Base-by-base conservation (phyloP, 306 rosid species). In the Canavalia gladiata region DNA sequence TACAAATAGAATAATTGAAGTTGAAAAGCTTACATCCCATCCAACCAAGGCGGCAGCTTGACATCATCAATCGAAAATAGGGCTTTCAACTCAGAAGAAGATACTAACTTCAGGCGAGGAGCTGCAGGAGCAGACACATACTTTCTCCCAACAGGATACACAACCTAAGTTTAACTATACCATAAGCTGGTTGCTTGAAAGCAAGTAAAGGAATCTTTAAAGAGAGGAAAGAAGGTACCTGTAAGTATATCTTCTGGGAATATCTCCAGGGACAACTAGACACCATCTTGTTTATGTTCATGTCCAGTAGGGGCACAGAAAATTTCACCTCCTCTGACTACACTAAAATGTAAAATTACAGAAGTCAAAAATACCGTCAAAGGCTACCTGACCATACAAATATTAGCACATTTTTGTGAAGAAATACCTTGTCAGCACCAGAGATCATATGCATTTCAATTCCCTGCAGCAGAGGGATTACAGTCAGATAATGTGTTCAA, bases 321-420 rank as follows among this genome's bases (percentile, higher is more conserved):
- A 96, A 92, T 83, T 90, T 96, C 74, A 93, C 98, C 87, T 96
- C 99, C 87, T 87, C 94, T 79, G 87, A 82, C 99, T 94, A 91
- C 88, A 84, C 97, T 92, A 94, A 87, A 89, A 85, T 81, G 92
- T 88, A 79, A 79, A 86, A 87, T 90, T 88, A 90, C 68, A 81
- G 60, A 63, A 80, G 88, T 87, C 91, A 83, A 76, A 82, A 65
- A 78, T 82, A 84, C 79, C 77, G 75, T 84, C 71, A 76, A 86
- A 87, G 86, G 86, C 77, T 78, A 86, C 62, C 63, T 68, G 41
- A 42, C 45, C 63, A 71, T 52, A 41, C 72, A 81, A 86, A 68
- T n/a, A 28, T 3, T n/a, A 76, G 70, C 76, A 66, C 71, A 54
- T 52, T 55, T 52, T 74, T 81, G 64, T 8, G 81, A 87, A 85